Evolutionary conservation across 805 yeast species (phyloP).

Genomic region (Myxozyma nipponensis): DNA sequence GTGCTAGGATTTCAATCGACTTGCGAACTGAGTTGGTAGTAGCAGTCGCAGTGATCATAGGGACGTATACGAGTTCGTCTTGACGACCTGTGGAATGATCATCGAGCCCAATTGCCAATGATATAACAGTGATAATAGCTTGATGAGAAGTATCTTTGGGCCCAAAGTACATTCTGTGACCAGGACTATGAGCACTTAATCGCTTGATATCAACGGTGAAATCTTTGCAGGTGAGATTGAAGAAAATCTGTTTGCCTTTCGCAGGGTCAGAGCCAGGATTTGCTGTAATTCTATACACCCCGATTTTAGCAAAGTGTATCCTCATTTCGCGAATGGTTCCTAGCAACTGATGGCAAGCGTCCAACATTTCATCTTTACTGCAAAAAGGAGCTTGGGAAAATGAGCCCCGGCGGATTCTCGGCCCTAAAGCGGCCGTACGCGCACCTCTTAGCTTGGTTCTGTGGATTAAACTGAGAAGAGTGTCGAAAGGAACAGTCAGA

Average conservation of each 20-base stretch:
- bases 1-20: constrained; percentile 35
- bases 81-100: constrained; percentile 28
- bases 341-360: constrained; percentile 32
- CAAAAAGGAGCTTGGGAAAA: constrained; percentile 12
- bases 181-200: constrained; percentile 40
- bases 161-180: constrained; percentile 39
- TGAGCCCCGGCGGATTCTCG: neutral
- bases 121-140: constrained; percentile 36
- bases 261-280: neutral
- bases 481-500: constrained; percentile 17
- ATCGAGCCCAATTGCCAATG: constrained; percentile 38
- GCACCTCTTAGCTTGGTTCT: neutral
- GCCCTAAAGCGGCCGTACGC: neutral
- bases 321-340: constrained; percentile 39
- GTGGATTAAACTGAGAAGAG: constrained; percentile 18
- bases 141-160: constrained; percentile 41
- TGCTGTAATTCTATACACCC: constrained; percentile 34
- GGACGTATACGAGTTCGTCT: constrained; percentile 41
- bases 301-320: constrained; percentile 36
- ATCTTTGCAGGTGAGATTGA: constrained; percentile 34
- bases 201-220: constrained; percentile 39
- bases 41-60: constrained; percentile 37
- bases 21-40: constrained; percentile 39
- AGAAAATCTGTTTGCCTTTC: constrained; percentile 5
- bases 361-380: constrained; percentile 25